phyloP scores from a whole-genome alignment of 2,329 filamentous ascomycete genomes.

The Claviceps sp. region DNA sequence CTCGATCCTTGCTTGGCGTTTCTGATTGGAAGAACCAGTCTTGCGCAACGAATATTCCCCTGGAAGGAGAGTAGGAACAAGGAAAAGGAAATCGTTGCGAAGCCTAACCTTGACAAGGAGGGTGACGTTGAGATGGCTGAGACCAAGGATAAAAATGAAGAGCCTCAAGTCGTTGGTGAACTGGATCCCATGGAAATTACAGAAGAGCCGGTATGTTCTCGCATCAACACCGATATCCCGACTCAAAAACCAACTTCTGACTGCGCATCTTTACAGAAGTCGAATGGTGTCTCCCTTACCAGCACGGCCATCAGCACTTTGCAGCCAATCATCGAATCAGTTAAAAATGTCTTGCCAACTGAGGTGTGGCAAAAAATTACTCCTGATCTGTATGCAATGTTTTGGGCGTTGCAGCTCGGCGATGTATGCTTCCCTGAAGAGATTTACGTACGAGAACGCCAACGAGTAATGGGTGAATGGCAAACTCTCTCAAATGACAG shows the following conservation, averaged over 20 bases:
- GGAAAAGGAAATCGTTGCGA: constrained; percentile 15
- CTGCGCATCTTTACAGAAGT: constrained; percentile 15
- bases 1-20: constrained; percentile 74
- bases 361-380: constrained; percentile 58
- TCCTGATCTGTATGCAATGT: constrained; percentile 72
- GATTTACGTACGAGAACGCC: constrained; percentile 66
- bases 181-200: constrained; percentile 13
- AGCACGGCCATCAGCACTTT: constrained; percentile 29
- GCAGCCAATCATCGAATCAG: constrained; percentile 56
- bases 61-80: constrained; percentile 21
- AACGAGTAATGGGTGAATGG: constrained; percentile 52
- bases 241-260: constrained; percentile 12
- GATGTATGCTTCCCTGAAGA: constrained; percentile 66
- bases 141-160: constrained; percentile 16
- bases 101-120: constrained; percentile 31
- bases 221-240: constrained; percentile 2
- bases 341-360: constrained; percentile 47
- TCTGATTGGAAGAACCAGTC: constrained; percentile 62
- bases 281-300: constrained; percentile 20
- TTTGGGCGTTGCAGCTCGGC: constrained; percentile 79
- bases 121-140: constrained; percentile 43
- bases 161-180: constrained; percentile 13
- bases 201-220: constrained; percentile 20
- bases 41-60: constrained; percentile 49
- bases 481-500: constrained; percentile 56